These are phyloP conservation scores for Pigoraptor vietnamica DNA, from an alignment of 78 protist genomes.

Conservation along the genomic window DNA sequence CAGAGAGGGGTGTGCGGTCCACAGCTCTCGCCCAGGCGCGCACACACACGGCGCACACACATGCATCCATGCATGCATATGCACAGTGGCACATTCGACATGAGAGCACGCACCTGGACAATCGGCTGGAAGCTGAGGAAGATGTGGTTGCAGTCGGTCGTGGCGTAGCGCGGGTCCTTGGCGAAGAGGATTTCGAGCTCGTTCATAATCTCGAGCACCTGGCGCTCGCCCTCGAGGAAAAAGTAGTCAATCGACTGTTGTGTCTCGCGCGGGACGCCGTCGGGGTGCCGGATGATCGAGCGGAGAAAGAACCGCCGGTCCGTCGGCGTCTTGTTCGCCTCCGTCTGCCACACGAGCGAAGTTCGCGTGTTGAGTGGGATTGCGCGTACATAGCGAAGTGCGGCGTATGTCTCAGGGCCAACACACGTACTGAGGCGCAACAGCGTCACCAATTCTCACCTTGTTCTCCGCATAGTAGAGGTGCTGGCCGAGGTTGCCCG, in stretches of 20 bases:
- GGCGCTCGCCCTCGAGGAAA: constrained; percentile 56
- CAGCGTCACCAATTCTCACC: no score
- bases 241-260: constrained; percentile 45
- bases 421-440: no score
- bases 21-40: no score
- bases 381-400: no score
- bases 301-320: constrained; percentile 84
- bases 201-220: constrained; percentile 53
- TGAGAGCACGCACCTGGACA: no score
- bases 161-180: background rate
- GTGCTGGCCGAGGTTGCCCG: constrained; percentile 39
- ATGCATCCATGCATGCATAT: no score
- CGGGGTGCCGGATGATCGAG: constrained; percentile 52
- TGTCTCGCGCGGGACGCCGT: constrained; percentile 19
- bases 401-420: no score
- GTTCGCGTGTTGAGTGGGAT: no score
- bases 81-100: no score
- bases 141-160: constrained; percentile 57
- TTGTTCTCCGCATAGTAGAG: constrained; percentile 58
- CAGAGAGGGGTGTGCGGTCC: no score
- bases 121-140: constrained; percentile 80
- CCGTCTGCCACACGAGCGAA: no score
- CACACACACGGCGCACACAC: no score
- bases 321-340: background rate
- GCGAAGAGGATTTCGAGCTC: constrained; percentile 56